Conservation (phyloP, 371 early-diverging fungal genomes). For the Haplosporangium sp. region DNA sequence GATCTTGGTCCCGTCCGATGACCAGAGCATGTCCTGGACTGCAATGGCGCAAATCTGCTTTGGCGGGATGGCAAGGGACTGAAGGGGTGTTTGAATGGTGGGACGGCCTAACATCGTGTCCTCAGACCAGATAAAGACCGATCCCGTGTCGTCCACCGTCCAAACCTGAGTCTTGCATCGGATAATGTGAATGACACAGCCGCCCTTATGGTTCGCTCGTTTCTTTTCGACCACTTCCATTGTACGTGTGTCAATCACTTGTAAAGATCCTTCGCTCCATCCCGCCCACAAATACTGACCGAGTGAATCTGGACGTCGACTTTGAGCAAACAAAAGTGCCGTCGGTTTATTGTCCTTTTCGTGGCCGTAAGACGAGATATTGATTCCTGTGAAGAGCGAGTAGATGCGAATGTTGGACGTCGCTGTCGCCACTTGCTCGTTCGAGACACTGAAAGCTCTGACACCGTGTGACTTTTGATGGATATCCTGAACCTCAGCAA, state of each 20-base stretch:
- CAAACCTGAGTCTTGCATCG: slow-evolving; percentile 70
- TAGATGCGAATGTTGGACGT: slow-evolving; percentile 51
- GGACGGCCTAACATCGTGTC: slow-evolving; percentile 43
- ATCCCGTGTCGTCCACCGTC: slow-evolving; percentile 82
- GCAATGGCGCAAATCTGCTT: slow-evolving; percentile 60
- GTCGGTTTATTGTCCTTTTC: slow-evolving; percentile 53
- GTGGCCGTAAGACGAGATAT: slow-evolving; percentile 51
- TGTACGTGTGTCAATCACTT: slow-evolving; percentile 65
- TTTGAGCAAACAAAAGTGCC: slow-evolving; percentile 48
- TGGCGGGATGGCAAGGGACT: slow-evolving; percentile 55
- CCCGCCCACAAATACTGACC: slow-evolving; percentile 76
- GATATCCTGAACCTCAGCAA: slow-evolving; percentile 43
- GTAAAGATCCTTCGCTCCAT: slow-evolving; percentile 68
- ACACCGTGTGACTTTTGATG: slow-evolving; percentile 53
- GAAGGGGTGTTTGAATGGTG: slow-evolving; percentile 51
- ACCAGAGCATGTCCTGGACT: slow-evolving; percentile 70
- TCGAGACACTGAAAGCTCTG: slow-evolving; percentile 46
- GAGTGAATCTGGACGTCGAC: slow-evolving; percentile 59
- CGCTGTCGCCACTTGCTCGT: slow-evolving; percentile 51
- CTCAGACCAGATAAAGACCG: slow-evolving; percentile 75
- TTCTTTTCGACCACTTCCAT: slow-evolving; percentile 63
- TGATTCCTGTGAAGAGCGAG: slow-evolving; percentile 40
- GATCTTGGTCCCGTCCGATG: slow-evolving; percentile 63
- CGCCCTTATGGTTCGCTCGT: slow-evolving; percentile 63
- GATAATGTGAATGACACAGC: slow-evolving; percentile 72